phyloP scores from a whole-genome alignment of 768 basidiomycete genomes.

The Kwoniella heveanensis region DNA sequence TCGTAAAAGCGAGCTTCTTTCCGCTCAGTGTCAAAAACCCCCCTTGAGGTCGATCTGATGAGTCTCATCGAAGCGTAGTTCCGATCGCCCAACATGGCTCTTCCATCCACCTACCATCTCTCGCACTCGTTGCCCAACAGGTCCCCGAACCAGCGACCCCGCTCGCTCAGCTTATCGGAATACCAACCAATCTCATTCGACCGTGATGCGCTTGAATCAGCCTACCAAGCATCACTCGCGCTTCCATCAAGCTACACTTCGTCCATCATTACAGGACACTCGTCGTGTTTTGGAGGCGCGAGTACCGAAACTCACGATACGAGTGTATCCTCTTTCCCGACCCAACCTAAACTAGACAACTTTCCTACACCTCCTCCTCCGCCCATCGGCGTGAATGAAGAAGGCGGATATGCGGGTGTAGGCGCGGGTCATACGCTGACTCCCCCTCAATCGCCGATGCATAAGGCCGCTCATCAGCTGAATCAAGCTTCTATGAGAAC shows the following conservation, averaged over 20 bases:
- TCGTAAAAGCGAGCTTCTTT: too few relatives aligned
- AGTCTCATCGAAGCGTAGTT: too few relatives aligned
- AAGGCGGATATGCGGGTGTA: slow-evolving; percentile 37
- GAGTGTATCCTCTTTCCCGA: slow-evolving; percentile 26
- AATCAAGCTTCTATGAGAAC: slow-evolving; percentile 25
- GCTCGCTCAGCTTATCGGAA: slow-evolving; percentile 39
- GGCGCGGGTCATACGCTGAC: slow-evolving; percentile 48
- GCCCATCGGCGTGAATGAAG: not conserved
- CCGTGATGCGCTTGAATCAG: slow-evolving; percentile 37
- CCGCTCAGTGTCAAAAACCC: too few relatives aligned
- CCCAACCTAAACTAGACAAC: slow-evolving; percentile 23
- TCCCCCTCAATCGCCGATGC: slow-evolving; percentile 41
- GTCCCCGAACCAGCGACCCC: slow-evolving; percentile 33
- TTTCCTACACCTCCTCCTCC: slow-evolving; percentile 1
- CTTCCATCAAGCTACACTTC: slow-evolving; percentile 18
- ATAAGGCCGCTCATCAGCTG: slow-evolving; percentile 20
- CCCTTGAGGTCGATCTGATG: too few relatives aligned
- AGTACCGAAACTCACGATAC: slow-evolving; percentile 30
- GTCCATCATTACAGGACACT: slow-evolving; percentile 5
- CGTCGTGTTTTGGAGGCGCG: slow-evolving; percentile 6
- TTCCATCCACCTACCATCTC: slow-evolving; percentile 29
- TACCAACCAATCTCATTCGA: slow-evolving; percentile 48
- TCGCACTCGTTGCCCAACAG: slow-evolving; percentile 37
- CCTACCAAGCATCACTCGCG: slow-evolving; percentile 31
- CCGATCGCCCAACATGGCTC: slow-evolving; percentile 25